A percentile compares a stretch with the other conserved stretches of the same genome.
phyloP scores from a whole-genome alignment of 495 filamentous ascomycete species.

The Podospora conica region DNA sequence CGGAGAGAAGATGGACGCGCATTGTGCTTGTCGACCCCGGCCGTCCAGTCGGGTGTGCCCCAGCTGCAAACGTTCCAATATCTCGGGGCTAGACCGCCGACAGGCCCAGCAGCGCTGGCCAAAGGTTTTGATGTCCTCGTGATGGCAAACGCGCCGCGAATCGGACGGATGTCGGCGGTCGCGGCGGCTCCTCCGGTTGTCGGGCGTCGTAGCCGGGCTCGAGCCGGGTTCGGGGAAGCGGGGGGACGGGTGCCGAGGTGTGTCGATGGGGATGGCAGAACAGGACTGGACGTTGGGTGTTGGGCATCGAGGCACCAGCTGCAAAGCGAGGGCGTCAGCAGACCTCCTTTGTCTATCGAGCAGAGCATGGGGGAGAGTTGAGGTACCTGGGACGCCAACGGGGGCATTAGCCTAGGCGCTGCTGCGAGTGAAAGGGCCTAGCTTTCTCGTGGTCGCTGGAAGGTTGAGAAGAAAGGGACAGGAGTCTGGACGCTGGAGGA shows the following conservation, averaged over 20 bases:
- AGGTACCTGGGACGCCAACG: background rate
- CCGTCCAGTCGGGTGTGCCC: background rate
- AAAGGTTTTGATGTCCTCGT: conserved; percentile 7
- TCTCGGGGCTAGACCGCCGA: background rate
- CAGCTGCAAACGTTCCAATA: background rate
- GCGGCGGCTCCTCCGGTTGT: background rate
- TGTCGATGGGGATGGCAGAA: too few species aligned
- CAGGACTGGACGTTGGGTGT: background rate
- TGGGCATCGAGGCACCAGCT: background rate
- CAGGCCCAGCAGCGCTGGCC: background rate
- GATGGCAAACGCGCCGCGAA: background rate
- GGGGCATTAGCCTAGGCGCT: background rate
- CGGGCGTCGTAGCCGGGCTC: background rate
- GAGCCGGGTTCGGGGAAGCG: background rate
- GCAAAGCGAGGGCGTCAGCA: background rate
- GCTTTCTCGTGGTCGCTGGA: background rate
- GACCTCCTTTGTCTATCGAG: background rate
- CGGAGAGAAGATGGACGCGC: background rate
- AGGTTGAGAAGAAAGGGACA: background rate
- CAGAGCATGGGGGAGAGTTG: background rate
- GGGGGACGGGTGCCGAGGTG: background rate
- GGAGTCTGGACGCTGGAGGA: background rate
- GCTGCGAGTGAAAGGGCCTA: background rate
- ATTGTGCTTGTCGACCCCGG: background rate
- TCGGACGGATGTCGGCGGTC: background rate